Percentiles rank a stretch among this genome's conserved stretches.
Evolutionary conservation across 768 basidiomycete species (phyloP).

Genomic region (Amanita phalloides): DNA sequence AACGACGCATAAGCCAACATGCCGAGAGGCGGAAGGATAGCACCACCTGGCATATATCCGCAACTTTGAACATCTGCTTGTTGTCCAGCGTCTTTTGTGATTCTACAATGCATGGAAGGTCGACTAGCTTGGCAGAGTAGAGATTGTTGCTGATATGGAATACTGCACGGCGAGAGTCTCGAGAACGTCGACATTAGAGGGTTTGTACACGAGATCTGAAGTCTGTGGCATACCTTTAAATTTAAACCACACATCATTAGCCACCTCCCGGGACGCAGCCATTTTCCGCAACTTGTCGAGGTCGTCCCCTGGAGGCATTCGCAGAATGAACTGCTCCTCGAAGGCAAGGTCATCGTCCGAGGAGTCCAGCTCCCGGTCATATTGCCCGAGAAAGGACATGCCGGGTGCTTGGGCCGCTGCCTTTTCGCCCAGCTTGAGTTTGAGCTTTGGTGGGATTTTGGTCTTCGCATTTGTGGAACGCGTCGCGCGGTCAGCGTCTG

Average conservation of each 20-base stretch:
- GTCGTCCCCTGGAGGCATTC: conserved; percentile 81
- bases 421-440: conserved; percentile 81
- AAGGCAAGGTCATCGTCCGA: conserved; percentile 92
- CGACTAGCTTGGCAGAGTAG: conserved; percentile 90
- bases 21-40: conserved; percentile 4
- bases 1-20: conserved; percentile 7
- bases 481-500: conserved; percentile 38
- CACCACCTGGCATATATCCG: conserved; percentile 91
- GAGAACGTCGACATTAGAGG: conserved; percentile 6
- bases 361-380: conserved; percentile 91
- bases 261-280: conserved; percentile 66
- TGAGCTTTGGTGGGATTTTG: conserved; percentile 66
- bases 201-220: neutral
- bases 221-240: conserved; percentile 67
- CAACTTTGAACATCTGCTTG: conserved; percentile 97
- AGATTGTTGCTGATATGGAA: conserved; percentile 77
- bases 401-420: conserved; percentile 73
- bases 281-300: conserved; percentile 73
- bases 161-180: conserved; percentile 84
- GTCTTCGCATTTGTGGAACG: conserved; percentile 40
- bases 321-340: conserved; percentile 93
- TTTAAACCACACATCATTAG: conserved; percentile 92
- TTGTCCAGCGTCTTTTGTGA: conserved; percentile 93
- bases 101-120: conserved; percentile 89
- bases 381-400: conserved; percentile 82